Evolutionary conservation across 2,329 filamentous ascomycete species (phyloP), one percentile per base, ranked within the genome.

Genomic region (Raffaelea deltoideospora): DNA sequence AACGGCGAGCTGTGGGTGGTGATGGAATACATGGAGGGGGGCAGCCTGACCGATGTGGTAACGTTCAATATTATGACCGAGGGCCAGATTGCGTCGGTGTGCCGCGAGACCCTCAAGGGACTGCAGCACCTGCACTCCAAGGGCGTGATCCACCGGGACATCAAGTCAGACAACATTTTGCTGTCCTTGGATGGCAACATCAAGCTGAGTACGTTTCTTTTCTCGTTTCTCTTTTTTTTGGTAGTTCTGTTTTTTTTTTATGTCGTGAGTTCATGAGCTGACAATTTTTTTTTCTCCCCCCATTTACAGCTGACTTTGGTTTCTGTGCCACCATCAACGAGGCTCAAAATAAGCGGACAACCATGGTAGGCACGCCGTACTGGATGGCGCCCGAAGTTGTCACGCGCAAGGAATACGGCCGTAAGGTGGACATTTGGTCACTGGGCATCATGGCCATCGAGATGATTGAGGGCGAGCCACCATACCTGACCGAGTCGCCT

Each of bases 381-480:
- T 98, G 90, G 90, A 98, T 98, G 90, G 90, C 90, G 2, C 90
- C 90, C 4, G 90, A 98, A 59, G 88, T 98, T 18, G 90, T 98
- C 21, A 96, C 86, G 7, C 71, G 87, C 30, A 96, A 96, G 58
- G 90, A 96, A 60, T 98, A 98, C 58, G 90, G 90, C 46, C 80
- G 88, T 44, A 98, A 96, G 59, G 88, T 98, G 37, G 90, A 98
- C 53, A 95, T 98, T 48, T 98, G 90, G 90, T 93, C 84, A 41
- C 65, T 98, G 31, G 90, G 90, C 41, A 98, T 98, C 61, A 96
- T 98, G 90, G 86, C 90, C 8, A 96, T 98, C 51, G 90, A 98
- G 59, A 98, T 98, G 90, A 94, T 98, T 46, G 90, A 96, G 61
- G 90, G 88, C 54, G 90, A 96, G 57, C 90, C 90, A 11, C 90